Evolutionary conservation across 164 flowering plant species (phyloP), one percentile per base, ranked within the genome.

Genomic region (Magnolia officinalis): DNA sequence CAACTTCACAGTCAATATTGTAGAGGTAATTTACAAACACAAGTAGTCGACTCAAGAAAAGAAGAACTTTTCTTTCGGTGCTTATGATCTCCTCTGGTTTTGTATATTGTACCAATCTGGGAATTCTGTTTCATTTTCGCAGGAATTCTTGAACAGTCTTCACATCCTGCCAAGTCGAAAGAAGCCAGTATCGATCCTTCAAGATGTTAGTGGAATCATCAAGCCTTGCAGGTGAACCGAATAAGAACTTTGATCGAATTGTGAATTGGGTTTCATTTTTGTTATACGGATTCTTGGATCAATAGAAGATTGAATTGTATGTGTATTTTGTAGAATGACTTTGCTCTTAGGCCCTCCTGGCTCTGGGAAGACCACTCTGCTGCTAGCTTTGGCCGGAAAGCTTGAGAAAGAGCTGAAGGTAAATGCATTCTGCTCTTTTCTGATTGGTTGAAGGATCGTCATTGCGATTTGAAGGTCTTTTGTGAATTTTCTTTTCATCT

Each of bases 341-440:
- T 77, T 89, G 86, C 90, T 89, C 19, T 76, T 89, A 70, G 92
- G 90, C 23, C 92, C 92, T 24, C 92, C 92, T 26, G 75, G 89
- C 68, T 86, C 92, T 4, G 92, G 92, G 67, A 89, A 89, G 80
- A 87, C 92, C 24, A 83, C 90, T 0, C 78, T 89, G 45, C 78
- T 89, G 74, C 49, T 87, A 64, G 89, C 89, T 74, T 80, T 89
- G 78, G 88, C 90, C 1, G 92, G 92, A 63, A 79, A 72, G 75
- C 81, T 79, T 79, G 78, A 52, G 24, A 16, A 8, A 67, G 72
- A 72, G 50, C 78, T 79, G n/a, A 72, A 79, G 74, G 81, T 75
- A 74, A 21, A 67, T 23, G 31, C 5, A 72, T 72, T 72, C n/a
- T 18, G 4, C 19, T 70, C 5, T 70, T 52, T 72, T 13, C 16